These are phyloP conservation scores for Trichoderma sp. DNA, from an alignment of 2,329 filamentous ascomycete genomes.

Conservation along the genomic window DNA sequence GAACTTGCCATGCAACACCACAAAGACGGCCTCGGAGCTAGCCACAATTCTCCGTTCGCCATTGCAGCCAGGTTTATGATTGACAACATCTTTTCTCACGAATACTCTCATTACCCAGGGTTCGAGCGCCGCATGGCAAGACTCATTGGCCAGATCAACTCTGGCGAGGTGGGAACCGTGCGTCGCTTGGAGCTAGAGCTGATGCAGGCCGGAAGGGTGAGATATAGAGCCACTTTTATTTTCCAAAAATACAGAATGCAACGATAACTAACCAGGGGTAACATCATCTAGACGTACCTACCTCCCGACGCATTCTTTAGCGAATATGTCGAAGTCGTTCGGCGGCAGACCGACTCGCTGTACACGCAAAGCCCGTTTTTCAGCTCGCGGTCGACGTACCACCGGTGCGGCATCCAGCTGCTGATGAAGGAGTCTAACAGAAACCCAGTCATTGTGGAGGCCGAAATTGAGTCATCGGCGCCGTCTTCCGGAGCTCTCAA, in stretches of 20 bases:
- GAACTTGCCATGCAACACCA: conserved; percentile 43
- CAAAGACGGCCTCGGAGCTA: conserved; percentile 30
- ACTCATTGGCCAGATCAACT: conserved; percentile 36
- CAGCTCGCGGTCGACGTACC: conserved; percentile 40
- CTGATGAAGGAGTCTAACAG: conserved; percentile 30
- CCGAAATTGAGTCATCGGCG: background rate
- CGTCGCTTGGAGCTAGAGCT: conserved; percentile 52
- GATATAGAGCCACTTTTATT: conserved; percentile 18
- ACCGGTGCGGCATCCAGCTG: conserved; percentile 41
- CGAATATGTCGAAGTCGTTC: conserved; percentile 41
- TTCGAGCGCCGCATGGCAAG: conserved; percentile 35
- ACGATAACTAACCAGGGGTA: conserved; percentile 20
- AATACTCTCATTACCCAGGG: conserved; percentile 32
- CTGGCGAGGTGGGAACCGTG: conserved; percentile 39
- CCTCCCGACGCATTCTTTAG: conserved; percentile 38
- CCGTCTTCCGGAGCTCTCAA: background rate
- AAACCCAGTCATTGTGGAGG: background rate
- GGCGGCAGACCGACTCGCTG: conserved; percentile 42
- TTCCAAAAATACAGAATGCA: background rate
- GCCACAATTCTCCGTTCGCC: conserved; percentile 33
- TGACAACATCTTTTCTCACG: conserved; percentile 33
- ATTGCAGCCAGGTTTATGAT: conserved; percentile 39
- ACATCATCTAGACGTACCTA: conserved; percentile 32
- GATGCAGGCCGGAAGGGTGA: conserved; percentile 50
- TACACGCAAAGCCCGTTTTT: conserved; percentile 33